phyloP scores from a whole-genome alignment of 2,329 filamentous ascomycete species.

The Trichoderma semiorbis region DNA sequence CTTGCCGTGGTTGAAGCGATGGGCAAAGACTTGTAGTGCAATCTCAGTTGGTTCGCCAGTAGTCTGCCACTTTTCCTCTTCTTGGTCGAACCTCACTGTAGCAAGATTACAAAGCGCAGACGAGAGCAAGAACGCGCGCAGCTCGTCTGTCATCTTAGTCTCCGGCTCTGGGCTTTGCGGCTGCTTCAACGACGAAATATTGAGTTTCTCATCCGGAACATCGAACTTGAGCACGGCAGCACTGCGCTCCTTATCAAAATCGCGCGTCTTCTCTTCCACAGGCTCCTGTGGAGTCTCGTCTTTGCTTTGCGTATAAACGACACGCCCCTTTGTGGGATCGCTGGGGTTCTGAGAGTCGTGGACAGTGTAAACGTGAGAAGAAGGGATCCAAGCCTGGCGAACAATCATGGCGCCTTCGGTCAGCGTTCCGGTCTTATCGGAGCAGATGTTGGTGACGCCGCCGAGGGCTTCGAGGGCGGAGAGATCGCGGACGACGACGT shows the following conservation, averaged over 20 bases:
- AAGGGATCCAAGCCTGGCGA: constrained; percentile 62
- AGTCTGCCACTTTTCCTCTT: constrained; percentile 60
- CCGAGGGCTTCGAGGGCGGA: constrained; percentile 67
- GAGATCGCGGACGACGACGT: constrained; percentile 63
- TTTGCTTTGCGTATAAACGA: constrained; percentile 44
- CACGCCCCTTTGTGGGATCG: constrained; percentile 57
- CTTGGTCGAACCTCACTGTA: constrained; percentile 54
- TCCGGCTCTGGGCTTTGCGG: constrained; percentile 33
- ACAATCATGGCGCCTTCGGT: constrained; percentile 69
- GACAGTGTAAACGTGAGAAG: constrained; percentile 56
- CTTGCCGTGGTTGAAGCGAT: constrained; percentile 61
- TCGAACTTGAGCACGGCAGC: constrained; percentile 60
- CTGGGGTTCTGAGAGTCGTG: constrained; percentile 57
- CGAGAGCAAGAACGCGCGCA: constrained; percentile 51
- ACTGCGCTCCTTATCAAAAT: constrained; percentile 59
- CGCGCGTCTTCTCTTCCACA: constrained; percentile 28
- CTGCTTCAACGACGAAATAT: constrained; percentile 32
- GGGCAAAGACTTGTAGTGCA: constrained; percentile 70
- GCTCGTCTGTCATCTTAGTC: constrained; percentile 47
- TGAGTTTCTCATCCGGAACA: constrained; percentile 55
- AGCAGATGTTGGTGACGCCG: constrained; percentile 69
- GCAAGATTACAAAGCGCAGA: constrained; percentile 64
- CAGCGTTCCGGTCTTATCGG: constrained; percentile 69
- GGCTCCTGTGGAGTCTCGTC: constrained; percentile 27
- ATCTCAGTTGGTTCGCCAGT: constrained; percentile 73